These are phyloP conservation scores for Pseudoperonospora humuli DNA, from an alignment of 352 stramenopile genomes.

Conservation along the genomic window DNA sequence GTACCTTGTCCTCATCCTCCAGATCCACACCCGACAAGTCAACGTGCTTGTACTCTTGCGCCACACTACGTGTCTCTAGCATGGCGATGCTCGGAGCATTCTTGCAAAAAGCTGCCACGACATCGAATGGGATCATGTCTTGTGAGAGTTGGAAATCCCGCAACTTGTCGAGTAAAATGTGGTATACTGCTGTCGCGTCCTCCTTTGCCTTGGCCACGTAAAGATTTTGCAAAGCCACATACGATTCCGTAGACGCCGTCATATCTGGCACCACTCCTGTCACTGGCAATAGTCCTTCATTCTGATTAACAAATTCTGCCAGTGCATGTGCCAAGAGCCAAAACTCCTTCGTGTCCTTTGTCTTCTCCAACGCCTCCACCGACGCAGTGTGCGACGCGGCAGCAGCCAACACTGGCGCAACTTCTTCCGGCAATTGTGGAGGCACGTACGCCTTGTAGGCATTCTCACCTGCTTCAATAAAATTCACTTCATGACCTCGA, in stretches of 20 bases:
- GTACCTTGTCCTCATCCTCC: conserved; percentile 70
- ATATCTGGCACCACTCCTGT: conserved; percentile 94
- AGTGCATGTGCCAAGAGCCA: conserved; percentile 74
- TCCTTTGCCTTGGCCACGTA: conserved; percentile 88
- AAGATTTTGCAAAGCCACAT: conserved; percentile 90
- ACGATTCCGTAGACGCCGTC: conserved; percentile 92
- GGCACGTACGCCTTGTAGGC: conserved; percentile 90
- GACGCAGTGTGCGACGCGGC: conserved; percentile 20
- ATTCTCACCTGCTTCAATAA: conserved; percentile 90
- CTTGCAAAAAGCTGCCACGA: conserved; percentile 88
- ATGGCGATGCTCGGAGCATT: conserved; percentile 86
- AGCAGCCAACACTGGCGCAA: conserved; percentile 44
- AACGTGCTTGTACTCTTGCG: conserved; percentile 71
- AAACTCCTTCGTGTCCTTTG: conserved; percentile 50
- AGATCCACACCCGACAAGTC: conserved; percentile 60
- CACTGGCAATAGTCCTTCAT: conserved; percentile 68
- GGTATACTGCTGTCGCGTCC: conserved; percentile 42
- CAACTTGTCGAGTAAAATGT: conserved; percentile 29
- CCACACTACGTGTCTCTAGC: conserved; percentile 71
- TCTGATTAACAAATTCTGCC: conserved; percentile 65
- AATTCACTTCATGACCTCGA: conserved; percentile 90
- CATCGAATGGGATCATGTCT: conserved; percentile 44
- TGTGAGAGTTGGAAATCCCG: conserved; percentile 17
- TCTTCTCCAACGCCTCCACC: conserved; percentile 26
- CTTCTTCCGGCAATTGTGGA: conserved; percentile 74